These are phyloP conservation scores for Flaveria floridana DNA, from an alignment of 140 eudicot species.

Conservation along the genomic window DNA sequence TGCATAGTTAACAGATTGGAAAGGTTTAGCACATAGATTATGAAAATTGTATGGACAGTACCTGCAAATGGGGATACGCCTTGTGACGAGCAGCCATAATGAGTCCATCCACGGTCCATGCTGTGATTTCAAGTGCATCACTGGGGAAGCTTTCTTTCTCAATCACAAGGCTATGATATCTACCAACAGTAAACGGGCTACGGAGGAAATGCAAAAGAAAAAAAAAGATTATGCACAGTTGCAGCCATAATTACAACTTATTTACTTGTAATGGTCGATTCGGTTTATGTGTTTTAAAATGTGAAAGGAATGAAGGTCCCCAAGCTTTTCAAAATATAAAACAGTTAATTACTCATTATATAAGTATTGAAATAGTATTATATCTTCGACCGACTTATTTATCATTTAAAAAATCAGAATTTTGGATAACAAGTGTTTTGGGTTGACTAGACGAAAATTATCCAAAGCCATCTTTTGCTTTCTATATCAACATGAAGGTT, in stretches of 20 bases:
- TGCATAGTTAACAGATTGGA: background rate
- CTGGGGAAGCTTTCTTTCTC: conserved; percentile 81
- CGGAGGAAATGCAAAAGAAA: conserved; percentile 13
- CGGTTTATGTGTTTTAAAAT: background rate
- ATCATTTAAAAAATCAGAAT: too few species aligned
- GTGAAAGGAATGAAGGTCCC: too few species aligned
- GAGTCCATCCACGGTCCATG: conserved; percentile 95
- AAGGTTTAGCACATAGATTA: background rate
- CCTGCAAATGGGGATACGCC: conserved; percentile 68
- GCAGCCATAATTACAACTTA: background rate
- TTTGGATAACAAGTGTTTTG: too few species aligned
- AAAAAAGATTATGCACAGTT: background rate
- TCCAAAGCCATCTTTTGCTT: too few species aligned
- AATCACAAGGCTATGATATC: conserved; percentile 97
- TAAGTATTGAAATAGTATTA: too few species aligned
- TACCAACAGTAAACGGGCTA: conserved; percentile 90
- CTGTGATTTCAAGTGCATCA: conserved; percentile 83
- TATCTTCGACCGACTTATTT: too few species aligned
- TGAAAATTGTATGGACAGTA: conserved; percentile 9
- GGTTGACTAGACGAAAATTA: too few species aligned
- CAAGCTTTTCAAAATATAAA: too few species aligned
- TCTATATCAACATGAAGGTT: too few species aligned
- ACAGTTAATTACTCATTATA: too few species aligned
- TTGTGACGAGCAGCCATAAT: conserved; percentile 97
- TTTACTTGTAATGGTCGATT: background rate